Evolutionary conservation across 352 stramenopile genomes (phyloP), one percentile per base, ranked within the genome.

Genomic region (Halophytophthora polymorphica): DNA sequence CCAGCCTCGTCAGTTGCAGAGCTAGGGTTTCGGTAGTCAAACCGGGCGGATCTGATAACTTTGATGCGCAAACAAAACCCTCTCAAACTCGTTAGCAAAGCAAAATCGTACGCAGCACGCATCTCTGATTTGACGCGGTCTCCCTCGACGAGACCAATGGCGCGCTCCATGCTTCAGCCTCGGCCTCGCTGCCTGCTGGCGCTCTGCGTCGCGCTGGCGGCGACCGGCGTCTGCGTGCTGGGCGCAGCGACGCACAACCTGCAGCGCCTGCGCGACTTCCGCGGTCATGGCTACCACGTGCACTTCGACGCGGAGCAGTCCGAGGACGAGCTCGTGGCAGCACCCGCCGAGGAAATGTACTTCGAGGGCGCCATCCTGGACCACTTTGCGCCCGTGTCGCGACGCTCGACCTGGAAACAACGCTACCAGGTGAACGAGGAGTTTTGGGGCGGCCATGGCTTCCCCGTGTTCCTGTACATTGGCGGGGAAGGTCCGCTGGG

Each of bases 391-490:
- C 77, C 82, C 22, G 64, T 90, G 34, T 61, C 70, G 19, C 67
- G 83, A 36, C 70, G 68, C 47, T 70, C 67, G 42, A 84, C 62
- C 54, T 92, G 82, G 82, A 86, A 83, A 41, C 90, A 96, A 60
- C 77, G 89, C 21, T 97, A 96, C 60, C 96, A 94, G 39, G 71
- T 96, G 35, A 96, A 95, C 58, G 80, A 95, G 23, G 71, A 96
- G 53, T 89, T 90, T 63, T 95, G 76, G 78, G 82, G 71, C 6
- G 71, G 76, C 17, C 73, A 73, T 34, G 78, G 71, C 36, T 90
- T 80, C 57, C 83, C 85, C 1, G 80, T 97, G 22, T 95, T 97
- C 42, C 78, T 97, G 48, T 97, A 96, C 58, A 90, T 92, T 48
- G 82, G 82, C 50, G 82, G 82, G 1, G 82, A 92, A 56, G 82